Evolutionary conservation across 179 eudicot genomes (phyloP).

Genomic region (Vitellaria paradoxa): DNA sequence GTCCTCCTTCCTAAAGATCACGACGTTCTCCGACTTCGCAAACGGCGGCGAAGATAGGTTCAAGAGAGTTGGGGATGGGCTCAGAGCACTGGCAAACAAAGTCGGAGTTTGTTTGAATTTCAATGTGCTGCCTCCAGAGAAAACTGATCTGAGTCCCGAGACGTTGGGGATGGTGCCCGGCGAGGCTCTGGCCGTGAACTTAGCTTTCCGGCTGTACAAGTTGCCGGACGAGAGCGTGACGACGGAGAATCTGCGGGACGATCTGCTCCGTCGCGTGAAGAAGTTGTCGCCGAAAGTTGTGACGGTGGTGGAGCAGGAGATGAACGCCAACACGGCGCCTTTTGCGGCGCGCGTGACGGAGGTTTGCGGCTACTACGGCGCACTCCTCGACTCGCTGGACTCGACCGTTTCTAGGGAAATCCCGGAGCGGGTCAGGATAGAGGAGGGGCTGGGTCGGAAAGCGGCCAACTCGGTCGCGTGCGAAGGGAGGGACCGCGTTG

Average conservation of each 20-base stretch:
- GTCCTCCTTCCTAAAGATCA: constrained; percentile 32
- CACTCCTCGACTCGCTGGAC: constrained; percentile 74
- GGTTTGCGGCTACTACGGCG: constrained; percentile 57
- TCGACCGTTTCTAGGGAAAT: constrained; percentile 37
- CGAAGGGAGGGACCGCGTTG: constrained; percentile 87
- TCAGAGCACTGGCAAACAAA: constrained; percentile 36
- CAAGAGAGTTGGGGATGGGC: constrained; percentile 36
- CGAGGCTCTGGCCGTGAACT: constrained; percentile 74
- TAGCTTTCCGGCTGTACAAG: constrained; percentile 56
- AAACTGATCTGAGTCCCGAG: constrained; percentile 40
- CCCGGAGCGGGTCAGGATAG: constrained; percentile 55
- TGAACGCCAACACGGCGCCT: constrained; percentile 79
- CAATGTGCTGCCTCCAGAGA: constrained; percentile 21
- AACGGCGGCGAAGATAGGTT: constrained; percentile 25
- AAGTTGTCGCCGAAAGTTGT: constrained; percentile 64
- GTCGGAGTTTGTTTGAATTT: constrained; percentile 44
- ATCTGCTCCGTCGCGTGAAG: constrained; percentile 77
- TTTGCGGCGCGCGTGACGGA: constrained; percentile 68
- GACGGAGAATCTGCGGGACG: constrained; percentile 81
- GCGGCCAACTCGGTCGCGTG: constrained; percentile 70
- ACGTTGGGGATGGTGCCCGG: constrained; percentile 42
- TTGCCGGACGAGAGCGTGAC: constrained; percentile 94
- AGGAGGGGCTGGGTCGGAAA: constrained; percentile 74
- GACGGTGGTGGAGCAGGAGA: constrained; percentile 86
- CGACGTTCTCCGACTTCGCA: constrained; percentile 42